Base-by-base conservation (phyloP, 2,329 filamentous ascomycete species). In the Paecilomyces formosus region DNA sequence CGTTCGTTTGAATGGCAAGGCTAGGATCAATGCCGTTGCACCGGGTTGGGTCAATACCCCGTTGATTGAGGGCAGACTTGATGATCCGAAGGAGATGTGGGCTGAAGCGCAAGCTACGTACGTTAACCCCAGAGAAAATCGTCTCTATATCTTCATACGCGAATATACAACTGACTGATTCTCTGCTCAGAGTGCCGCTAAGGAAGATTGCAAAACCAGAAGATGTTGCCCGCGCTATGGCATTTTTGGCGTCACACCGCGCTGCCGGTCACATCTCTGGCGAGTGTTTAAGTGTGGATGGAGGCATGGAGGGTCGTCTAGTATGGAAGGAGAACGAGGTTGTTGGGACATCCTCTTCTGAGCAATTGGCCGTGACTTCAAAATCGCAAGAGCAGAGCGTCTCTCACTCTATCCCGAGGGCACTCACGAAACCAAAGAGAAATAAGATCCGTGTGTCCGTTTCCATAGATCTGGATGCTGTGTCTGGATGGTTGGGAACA, bases 401-500 rank as follows among this genome's bases (percentile, higher is more conserved):
- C 18, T 8, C 39, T 3, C 39, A 18, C 6, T 45, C 56, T 8
- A 65, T 66, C 11, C 62, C 66, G 9, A 51, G 33, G 15, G 11
- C 59, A 6, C 21, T 66, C 11, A n/a, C 54, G 6, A 54, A 49
- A 8, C 53, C 60, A 11, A 59, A 57, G 33, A 57, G 58, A 24
- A 66, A 67, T 39, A 66, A 66, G 26, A 63, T 70, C 50, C 64
- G 66, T 7, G 52, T 70, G 18, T 63, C 64, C 22, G 63, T 78
- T 28, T 77, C 76, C 1, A 69, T 79, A 45, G 82, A 85, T 65
- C 81, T 85, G 58, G 83, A 86, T 61, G 83, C 83, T 12, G 78
- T 86, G 1, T 83, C 81, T 0, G 83, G 83, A 55, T 86, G 82
- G 76, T 74, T 85, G 3, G 84, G 84, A 15, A 85, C 83, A 3